Conservation (phyloP, 1,284 basidiomycete species). For the Ceratobasidium sp. region DNA sequence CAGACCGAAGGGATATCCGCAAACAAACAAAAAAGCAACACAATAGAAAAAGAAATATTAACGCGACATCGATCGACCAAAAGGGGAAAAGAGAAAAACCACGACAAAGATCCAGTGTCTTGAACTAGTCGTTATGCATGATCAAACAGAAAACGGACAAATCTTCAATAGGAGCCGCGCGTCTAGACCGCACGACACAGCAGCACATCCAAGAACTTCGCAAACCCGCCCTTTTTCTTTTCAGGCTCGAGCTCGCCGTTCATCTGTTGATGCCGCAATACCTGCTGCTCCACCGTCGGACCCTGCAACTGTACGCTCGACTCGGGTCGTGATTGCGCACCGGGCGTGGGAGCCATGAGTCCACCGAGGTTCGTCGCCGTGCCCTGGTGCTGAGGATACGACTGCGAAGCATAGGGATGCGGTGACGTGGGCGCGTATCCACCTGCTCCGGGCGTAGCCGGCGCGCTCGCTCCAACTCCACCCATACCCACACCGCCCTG, state of each 20-base stretch:
- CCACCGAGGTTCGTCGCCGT: conserved; percentile 40
- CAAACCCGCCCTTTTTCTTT: conserved; percentile 42
- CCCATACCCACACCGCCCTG: conserved; percentile 46
- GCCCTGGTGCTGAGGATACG: conserved; percentile 28
- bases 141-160: no score
- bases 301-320: conserved; percentile 37
- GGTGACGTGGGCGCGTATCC: conserved; percentile 32
- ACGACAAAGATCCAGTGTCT: conserved; percentile 8
- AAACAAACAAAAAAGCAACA: conserved; percentile 38
- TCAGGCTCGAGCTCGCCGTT: conserved; percentile 43
- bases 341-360: conserved; percentile 26
- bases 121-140: conserved; percentile 13
- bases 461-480: conserved; percentile 47
- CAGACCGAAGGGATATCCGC: conserved; percentile 4
- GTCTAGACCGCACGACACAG: conserved; percentile 43
- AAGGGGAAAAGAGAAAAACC: not conserved
- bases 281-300: conserved; percentile 44
- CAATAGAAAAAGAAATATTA: conserved; percentile 28
- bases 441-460: conserved; percentile 18
- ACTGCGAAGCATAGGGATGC: conserved; percentile 26
- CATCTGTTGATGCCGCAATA: conserved; percentile 44
- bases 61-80: conserved; percentile 1
- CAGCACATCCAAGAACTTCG: conserved; percentile 41
- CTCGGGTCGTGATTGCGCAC: conserved; percentile 37
- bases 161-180: no score